Evolutionary conservation across 1,284 basidiomycete genomes (phyloP).

Genomic region (Coriolopsis trogii): DNA sequence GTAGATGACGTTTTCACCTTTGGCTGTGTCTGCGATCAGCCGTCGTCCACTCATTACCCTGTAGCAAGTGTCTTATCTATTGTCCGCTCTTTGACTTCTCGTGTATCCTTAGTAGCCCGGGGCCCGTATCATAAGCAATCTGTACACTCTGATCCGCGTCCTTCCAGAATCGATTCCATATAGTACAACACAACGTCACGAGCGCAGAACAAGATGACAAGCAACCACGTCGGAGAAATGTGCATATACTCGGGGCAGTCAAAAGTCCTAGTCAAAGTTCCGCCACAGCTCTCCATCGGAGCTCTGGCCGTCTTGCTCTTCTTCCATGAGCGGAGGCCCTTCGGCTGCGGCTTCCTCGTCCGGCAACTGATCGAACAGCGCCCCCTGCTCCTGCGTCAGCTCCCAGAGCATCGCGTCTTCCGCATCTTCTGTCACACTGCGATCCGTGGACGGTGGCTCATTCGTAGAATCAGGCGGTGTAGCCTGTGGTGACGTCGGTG

Average conservation of each 20-base stretch:
- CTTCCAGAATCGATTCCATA: too few species aligned
- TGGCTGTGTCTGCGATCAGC: too few species aligned
- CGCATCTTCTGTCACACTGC: not conserved
- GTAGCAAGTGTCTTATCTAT: too few species aligned
- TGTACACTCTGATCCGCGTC: too few species aligned
- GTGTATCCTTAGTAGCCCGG: too few species aligned
- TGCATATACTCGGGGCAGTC: slow-evolving; percentile 2
- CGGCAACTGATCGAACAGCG: not conserved
- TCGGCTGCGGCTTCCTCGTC: slow-evolving; percentile 5
- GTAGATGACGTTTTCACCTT: too few species aligned
- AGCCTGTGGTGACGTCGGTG: not conserved
- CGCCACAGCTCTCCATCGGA: slow-evolving; percentile 2
- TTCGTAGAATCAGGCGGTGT: slow-evolving; percentile 1
- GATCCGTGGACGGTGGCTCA: not conserved
- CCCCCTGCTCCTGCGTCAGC: not conserved
- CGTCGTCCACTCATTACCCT: too few species aligned
- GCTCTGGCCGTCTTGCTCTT: not conserved
- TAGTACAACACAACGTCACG: too few species aligned
- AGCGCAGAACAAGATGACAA: not conserved
- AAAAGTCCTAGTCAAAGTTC: slow-evolving; percentile 6
- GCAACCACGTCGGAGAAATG: not conserved
- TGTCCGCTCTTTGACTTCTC: too few species aligned
- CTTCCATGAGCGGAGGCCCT: slow-evolving; percentile 5
- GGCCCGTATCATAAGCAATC: too few species aligned
- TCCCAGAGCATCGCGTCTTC: slow-evolving; percentile 10